Conservation (phyloP, 257 asterid genomes). For the Fraxinus cuspidata region DNA sequence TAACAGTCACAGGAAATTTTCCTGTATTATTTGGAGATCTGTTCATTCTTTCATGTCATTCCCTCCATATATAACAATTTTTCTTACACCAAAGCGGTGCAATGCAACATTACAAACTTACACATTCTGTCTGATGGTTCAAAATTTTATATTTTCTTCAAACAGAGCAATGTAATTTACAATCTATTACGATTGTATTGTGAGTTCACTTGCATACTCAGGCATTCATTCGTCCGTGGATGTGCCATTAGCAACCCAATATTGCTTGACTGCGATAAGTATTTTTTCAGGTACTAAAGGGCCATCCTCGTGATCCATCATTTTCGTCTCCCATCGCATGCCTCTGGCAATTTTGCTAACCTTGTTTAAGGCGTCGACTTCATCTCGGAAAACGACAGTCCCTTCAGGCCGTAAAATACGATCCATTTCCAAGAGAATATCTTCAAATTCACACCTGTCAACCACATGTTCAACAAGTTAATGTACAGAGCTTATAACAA, state of each 20-base stretch:
- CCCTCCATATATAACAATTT: conserved; percentile 21
- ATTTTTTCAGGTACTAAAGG: conserved; percentile 88
- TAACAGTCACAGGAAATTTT: not conserved
- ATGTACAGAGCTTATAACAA: not conserved
- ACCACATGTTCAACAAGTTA: not conserved
- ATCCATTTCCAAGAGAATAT: conserved; percentile 88
- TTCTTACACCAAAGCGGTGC: conserved; percentile 16
- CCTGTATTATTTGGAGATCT: not conserved
- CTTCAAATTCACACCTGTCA: conserved; percentile 79
- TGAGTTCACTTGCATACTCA: not conserved
- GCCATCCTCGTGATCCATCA: conserved; percentile 89
- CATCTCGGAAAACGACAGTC: conserved; percentile 66
- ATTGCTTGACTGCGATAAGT: conserved; percentile 67
- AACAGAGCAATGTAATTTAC: conserved; percentile 7
- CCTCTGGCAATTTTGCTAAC: conserved; percentile 68
- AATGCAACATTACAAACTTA: conserved; percentile 1
- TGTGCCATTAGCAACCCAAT: conserved; percentile 57
- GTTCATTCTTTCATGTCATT: not conserved
- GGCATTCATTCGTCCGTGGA: conserved; percentile 41
- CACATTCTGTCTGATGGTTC: not conserved
- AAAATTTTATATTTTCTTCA: not conserved
- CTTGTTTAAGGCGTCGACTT: conserved; percentile 69
- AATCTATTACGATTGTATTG: not conserved
- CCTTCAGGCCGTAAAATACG: conserved; percentile 90
- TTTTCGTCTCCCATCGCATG: conserved; percentile 78